Evolutionary conservation across 192 early-diverging fungal species (phyloP).

Genomic region (Mortierella antarctica): DNA sequence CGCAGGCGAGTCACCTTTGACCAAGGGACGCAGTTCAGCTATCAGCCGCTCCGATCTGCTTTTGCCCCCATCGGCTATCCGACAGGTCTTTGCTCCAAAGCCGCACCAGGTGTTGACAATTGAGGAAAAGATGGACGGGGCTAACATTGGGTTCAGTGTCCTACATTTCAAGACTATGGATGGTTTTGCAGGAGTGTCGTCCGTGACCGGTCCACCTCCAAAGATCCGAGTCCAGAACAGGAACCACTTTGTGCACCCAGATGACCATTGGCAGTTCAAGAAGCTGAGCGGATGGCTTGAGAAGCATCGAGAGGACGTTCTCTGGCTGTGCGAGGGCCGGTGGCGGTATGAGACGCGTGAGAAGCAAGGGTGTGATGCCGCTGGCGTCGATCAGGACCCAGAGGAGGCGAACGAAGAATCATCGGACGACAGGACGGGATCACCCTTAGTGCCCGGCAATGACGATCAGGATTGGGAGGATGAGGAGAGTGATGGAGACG

Average conservation of each 20-base stretch:
- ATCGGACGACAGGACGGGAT: not conserved
- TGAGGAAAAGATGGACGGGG: slow-evolving; percentile 51
- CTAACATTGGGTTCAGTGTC: slow-evolving; percentile 53
- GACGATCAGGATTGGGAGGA: slow-evolving; percentile 30
- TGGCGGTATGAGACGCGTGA: slow-evolving; percentile 22
- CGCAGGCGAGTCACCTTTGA: too few relatives aligned
- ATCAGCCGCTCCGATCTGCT: slow-evolving; percentile 46
- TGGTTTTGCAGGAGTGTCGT: slow-evolving; percentile 24
- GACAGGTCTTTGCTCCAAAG: slow-evolving; percentile 38
- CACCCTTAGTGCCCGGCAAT: not conserved
- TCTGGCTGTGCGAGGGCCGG: slow-evolving; percentile 37
- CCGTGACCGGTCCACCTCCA: slow-evolving; percentile 20
- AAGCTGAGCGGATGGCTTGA: slow-evolving; percentile 45
- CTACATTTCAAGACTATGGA: slow-evolving; percentile 44
- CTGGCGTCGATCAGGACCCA: not conserved
- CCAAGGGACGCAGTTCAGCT: slow-evolving; percentile 15
- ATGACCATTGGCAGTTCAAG: slow-evolving; percentile 55
- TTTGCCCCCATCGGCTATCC: slow-evolving; percentile 32
- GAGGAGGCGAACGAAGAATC: not conserved
- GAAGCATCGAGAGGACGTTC: slow-evolving; percentile 37
- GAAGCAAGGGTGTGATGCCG: not conserved
- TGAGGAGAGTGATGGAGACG: slow-evolving; percentile 22
- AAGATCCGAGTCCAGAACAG: slow-evolving; percentile 50
- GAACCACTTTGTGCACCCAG: slow-evolving; percentile 54
- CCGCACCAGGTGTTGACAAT: slow-evolving; percentile 42